Percentiles rank a stretch among this genome's conserved stretches.
These are phyloP conservation scores for Haplosporangium sp. DNA, from an alignment of 371 early-diverging fungal genomes.

Conservation along the genomic window DNA sequence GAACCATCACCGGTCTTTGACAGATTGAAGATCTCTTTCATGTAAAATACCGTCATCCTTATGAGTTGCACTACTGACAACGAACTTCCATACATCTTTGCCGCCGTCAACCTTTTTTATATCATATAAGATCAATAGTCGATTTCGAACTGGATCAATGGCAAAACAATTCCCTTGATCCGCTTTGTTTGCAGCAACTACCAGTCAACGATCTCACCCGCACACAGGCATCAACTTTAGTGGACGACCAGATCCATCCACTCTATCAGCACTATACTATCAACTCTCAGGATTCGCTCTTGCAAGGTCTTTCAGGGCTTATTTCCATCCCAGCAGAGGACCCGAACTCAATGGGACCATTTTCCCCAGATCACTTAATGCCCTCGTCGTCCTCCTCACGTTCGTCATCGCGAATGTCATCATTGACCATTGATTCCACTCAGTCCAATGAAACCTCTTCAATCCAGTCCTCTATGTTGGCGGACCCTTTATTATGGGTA, in stretches of 20 bases:
- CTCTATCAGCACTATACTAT: conserved; percentile 8
- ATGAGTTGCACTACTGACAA: no score
- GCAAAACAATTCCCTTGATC: background rate
- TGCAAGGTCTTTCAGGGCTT: background rate
- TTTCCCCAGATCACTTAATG: background rate
- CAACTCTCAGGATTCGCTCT: background rate
- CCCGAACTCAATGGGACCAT: background rate
- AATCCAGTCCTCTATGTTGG: no score
- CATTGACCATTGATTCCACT: background rate
- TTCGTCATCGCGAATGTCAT: conserved; percentile 8
- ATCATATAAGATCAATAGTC: no score
- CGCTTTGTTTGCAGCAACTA: background rate
- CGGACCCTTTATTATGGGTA: no score
- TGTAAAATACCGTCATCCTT: no score
- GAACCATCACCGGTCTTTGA: no score
- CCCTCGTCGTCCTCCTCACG: conserved; percentile 4
- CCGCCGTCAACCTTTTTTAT: no score
- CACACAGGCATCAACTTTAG: background rate
- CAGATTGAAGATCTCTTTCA: no score
- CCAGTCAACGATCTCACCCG: background rate
- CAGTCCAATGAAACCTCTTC: no score
- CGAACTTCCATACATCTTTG: no score
- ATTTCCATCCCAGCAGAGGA: background rate
- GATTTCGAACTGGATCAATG: no score
- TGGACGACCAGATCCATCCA: background rate